Percentiles rank a stretch among this genome's conserved stretches.
Conservation (phyloP, 148 eudicot species). For the Vaccinium corymbosum region DNA sequence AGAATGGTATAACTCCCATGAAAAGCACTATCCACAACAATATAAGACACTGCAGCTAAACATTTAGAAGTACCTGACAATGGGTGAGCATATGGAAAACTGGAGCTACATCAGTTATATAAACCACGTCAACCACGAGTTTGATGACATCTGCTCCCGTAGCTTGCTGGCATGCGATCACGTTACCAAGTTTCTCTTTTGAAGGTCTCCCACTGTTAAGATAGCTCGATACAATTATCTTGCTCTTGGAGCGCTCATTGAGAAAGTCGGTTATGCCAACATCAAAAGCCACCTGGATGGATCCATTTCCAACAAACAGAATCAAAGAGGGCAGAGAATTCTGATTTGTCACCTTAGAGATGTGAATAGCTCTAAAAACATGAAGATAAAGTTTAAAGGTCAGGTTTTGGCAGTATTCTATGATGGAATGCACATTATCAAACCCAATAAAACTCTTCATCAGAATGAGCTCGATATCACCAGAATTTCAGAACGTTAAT, state of each 20-base stretch:
- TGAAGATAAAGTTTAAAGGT: not conserved
- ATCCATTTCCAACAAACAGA: not conserved
- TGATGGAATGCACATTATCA: not conserved
- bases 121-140: constrained; percentile 33
- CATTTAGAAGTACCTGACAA: constrained; percentile 38
- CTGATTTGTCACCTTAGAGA: not conserved
- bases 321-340: not conserved
- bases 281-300: constrained; percentile 40
- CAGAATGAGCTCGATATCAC: not conserved
- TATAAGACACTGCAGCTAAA: not conserved
- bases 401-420: not conserved
- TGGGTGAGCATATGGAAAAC: constrained; percentile 37
- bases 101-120: constrained; percentile 43
- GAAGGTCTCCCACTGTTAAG: constrained; percentile 39
- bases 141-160: constrained; percentile 54
- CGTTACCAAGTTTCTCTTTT: constrained; percentile 42
- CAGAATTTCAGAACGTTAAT: not conserved
- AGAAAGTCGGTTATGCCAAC: constrained; percentile 33
- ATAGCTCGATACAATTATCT: constrained; percentile 51
- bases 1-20: not conserved
- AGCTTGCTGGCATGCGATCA: constrained; percentile 42
- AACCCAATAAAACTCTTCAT: not conserved
- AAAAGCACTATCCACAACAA: not conserved
- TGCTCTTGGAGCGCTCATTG: constrained; percentile 38
- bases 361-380: not conserved